These are phyloP conservation scores for Mortierella sp. DNA, from an alignment of 371 early-diverging fungal genomes.

Conservation along the genomic window DNA sequence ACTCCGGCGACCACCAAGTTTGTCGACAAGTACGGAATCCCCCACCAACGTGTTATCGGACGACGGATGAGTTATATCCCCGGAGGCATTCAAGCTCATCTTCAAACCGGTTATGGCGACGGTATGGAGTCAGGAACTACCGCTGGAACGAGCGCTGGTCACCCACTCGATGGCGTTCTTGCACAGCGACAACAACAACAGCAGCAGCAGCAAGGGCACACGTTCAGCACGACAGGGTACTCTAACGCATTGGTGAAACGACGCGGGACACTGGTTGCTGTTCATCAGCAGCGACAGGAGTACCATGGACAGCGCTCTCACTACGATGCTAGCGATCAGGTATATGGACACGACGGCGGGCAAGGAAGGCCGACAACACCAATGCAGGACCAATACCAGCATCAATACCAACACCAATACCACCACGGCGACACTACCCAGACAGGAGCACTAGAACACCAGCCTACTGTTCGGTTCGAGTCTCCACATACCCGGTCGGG, in stretches of 20 bases:
- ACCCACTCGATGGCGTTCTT: background rate
- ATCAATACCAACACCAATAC: too few species aligned
- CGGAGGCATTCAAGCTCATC: background rate
- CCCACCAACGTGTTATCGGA: conserved; percentile 14
- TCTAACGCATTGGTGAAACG: conserved; percentile 5
- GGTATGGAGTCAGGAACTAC: background rate
- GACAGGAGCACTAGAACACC: conserved; percentile 16
- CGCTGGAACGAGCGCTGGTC: background rate
- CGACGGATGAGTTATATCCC: conserved; percentile 12
- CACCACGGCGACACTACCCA: background rate
- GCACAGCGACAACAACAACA: background rate
- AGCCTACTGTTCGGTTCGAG: conserved; percentile 22
- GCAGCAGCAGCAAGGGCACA: background rate
- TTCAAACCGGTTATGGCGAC: background rate
- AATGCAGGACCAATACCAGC: background rate
- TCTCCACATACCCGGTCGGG: background rate
- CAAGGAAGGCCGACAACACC: background rate
- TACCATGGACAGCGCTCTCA: background rate
- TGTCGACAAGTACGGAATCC: conserved; percentile 10
- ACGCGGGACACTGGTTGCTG: background rate
- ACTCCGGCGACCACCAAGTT: conserved; percentile 21
- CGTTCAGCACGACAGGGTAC: conserved; percentile 10
- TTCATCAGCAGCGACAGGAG: background rate
- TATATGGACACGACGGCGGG: background rate
- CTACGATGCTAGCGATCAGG: background rate